Percentiles rank a stretch among this genome's conserved stretches.
phyloP scores from a whole-genome alignment of 495 filamentous ascomycete genomes.

The Aspergillus incahuasiensis region DNA sequence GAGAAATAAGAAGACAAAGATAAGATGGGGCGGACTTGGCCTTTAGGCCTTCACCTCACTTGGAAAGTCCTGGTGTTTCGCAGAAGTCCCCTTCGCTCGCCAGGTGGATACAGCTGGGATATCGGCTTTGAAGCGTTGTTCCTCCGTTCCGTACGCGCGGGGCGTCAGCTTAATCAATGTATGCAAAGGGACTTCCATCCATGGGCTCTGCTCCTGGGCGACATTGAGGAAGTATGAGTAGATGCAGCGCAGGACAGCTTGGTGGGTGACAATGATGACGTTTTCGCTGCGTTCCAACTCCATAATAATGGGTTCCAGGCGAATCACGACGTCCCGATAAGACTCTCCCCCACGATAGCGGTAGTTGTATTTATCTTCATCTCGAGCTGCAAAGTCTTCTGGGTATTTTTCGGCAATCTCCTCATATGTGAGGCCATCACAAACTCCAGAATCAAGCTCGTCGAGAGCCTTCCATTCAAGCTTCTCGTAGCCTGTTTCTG shows the following conservation, averaged over 20 bases:
- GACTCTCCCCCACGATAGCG: conserved; percentile 95
- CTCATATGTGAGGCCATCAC: conserved; percentile 91
- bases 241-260: conserved; percentile 93
- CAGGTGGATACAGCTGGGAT: conserved; percentile 95
- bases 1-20: not conserved
- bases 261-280: conserved; percentile 96
- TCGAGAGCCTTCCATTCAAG: conserved; percentile 98
- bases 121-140: conserved; percentile 79
- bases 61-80: conserved; percentile 59
- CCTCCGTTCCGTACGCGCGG: conserved; percentile 85
- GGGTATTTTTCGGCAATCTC: conserved; percentile 88
- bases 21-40: not conserved
- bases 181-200: conserved; percentile 95
- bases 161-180: conserved; percentile 95
- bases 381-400: conserved; percentile 88
- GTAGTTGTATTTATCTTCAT: conserved; percentile 99
- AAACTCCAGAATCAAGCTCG: conserved; percentile 93
- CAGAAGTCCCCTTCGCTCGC: conserved; percentile 84
- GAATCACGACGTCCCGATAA: conserved; percentile 96
- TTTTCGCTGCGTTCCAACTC: conserved; percentile 93
- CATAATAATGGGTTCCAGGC: conserved; percentile 99
- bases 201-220: conserved; percentile 86
- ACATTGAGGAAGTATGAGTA: conserved; percentile 99
- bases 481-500: conserved; percentile 70
- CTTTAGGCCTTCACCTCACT: conserved; percentile 18